Evolutionary conservation across 352 stramenopile genomes (phyloP), one percentile per base, ranked within the genome.

Genomic region (Aphanomyces euteiches): DNA sequence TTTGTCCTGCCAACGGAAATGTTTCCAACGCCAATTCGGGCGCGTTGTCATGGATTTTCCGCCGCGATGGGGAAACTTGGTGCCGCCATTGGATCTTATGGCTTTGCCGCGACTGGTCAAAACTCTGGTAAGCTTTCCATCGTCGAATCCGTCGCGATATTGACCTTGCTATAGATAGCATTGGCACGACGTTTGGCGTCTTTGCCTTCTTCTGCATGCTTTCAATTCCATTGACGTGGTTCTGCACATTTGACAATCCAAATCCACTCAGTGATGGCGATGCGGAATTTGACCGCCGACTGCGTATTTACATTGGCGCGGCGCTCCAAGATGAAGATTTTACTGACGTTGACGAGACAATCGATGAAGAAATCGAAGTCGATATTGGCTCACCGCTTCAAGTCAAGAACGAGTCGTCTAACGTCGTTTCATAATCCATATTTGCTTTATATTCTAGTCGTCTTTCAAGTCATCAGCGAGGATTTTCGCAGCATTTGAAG

Each of bases 191-290:
- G 5, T 90, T 88, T 74, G 86, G 83, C 74, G 78, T 75, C 13
- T 89, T 88, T 64, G 75, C 79, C 1, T 79, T 41, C 19, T 86
- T 90, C 68, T 74, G 79, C 28, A 50, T 79, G 10, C 48, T 88
- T 8, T 84, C 82, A 15, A 87, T 90, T 60, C 78, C 80, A 2
- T 72, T 88, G 5, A 90, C 82, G 6, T 90, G 73, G 65, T 87
- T 84, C 68, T 90, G 78, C 75, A 77, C 79, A 73, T 87, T 89
- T 56, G 80, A 90, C 74, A 89, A 87, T 71, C 69, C 80, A 15
- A 70, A 83, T 36, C 78, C 78, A 19, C 74, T 89, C 19, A 80
- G 83, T 0, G 81, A 83, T 21, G 87, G 87, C 75, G 83, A 90
- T 61, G 74, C 71, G 0, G 80, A 90, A 40, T 89, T 89, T 58